Evolutionary conservation across 345 rosid species (phyloP), one percentile per base, ranked within the genome.

Genomic region (Gossypium bickii): DNA sequence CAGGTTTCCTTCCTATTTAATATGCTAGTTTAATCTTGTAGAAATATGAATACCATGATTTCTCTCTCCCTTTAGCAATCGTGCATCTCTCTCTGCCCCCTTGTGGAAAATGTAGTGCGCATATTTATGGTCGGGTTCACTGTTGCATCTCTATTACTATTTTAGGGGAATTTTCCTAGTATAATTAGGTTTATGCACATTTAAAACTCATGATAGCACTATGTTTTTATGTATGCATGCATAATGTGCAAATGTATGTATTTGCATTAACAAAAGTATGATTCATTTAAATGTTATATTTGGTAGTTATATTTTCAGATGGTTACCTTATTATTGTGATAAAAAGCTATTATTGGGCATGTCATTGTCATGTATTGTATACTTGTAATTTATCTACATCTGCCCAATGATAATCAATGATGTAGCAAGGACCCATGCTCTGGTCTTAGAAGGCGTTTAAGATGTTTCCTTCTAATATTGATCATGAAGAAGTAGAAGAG

Each of bases 1-100:
- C 85, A 80, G 94, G 96, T 92, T 70, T 62, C 53, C 61, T 78
- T 69, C 44, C 68, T 73, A 1, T n/a, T 67, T n/a, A 22, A 45
- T 67, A 45, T 45, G 18, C 34, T 12, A 12, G 16, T 47, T 70
- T 56, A 6, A 1, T 70, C 29, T 38, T 38, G 4, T 55, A 41
- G 49, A 8, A 17, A 24, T 67, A 24, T 22, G 9, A 41, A 47
- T 65, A 11, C 9, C 5, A 17, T 43, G 8, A 52, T 15, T 15
- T 16, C 52, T 67, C 49, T 63, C 67, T 41, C 11, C 52, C 3
- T 20, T 4, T 20, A n/a, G 51, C 69, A 62, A 16, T 6, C 47
- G 15, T 62, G 67, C 22, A 9, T 62, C 18, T 62, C 45, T 60
- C 22, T 16, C 18, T 62, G 7, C 6, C 18, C 34, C 29, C 18